Percentiles rank a stretch among this genome's conserved stretches.
Evolutionary conservation across 179 eudicot genomes (phyloP).

Genomic region (Sideroxylon spinosum): DNA sequence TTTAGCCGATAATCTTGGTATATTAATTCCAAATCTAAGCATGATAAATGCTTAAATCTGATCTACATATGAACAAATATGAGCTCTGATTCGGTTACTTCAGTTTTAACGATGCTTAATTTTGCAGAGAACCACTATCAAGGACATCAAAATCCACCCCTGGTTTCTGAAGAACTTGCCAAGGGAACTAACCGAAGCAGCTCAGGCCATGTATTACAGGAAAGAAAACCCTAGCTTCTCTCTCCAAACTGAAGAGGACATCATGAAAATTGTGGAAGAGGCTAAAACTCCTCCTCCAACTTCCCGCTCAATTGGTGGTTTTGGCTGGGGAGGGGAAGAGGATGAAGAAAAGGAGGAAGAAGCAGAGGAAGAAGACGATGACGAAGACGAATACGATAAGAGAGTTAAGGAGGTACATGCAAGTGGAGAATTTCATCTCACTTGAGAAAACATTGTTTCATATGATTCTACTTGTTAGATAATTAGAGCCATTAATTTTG

Average conservation of each 20-base stretch:
- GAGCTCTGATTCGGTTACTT: background rate
- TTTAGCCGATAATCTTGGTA: background rate
- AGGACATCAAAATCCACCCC: constrained; percentile 40
- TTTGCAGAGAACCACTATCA: constrained; percentile 37
- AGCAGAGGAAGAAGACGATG: constrained; percentile 23
- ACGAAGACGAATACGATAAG: constrained; percentile 40
- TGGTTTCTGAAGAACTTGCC: constrained; percentile 50
- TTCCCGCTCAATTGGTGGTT: constrained; percentile 27
- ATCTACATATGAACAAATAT: background rate
- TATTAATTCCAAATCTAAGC: background rate
- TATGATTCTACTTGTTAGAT: constrained; percentile 1
- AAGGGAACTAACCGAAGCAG: constrained; percentile 35
- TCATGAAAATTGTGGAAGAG: constrained; percentile 42
- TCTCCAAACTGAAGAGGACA: constrained; percentile 34
- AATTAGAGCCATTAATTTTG: background rate
- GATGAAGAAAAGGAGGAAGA: constrained; percentile 23
- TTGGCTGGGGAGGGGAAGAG: constrained; percentile 40
- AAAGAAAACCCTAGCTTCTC: constrained; percentile 37
- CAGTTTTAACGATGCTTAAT: background rate
- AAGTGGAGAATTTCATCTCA: constrained; percentile 33
- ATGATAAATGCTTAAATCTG: background rate
- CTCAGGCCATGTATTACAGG: constrained; percentile 36
- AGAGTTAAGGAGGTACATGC: constrained; percentile 35
- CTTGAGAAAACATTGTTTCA: background rate
- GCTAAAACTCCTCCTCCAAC: constrained; percentile 34